A percentile compares a stretch with the other conserved stretches of the same genome.
phyloP scores from a whole-genome alignment of 2,329 filamentous ascomycete species.

The Colletotrichum sp. region DNA sequence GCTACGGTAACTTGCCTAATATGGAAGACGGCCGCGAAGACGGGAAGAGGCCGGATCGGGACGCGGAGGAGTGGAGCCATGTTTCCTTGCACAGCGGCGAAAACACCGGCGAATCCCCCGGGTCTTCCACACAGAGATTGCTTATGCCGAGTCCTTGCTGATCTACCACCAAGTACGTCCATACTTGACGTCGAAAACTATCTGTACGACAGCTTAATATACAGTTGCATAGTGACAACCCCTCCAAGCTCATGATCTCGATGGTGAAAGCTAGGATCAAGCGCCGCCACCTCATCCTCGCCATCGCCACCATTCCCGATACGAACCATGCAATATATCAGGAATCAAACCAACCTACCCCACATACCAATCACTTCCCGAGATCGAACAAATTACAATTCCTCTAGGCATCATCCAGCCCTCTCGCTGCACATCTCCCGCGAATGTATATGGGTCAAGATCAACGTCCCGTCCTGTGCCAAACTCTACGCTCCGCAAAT shows the following conservation, averaged over 20 bases:
- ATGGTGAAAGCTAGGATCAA: background rate
- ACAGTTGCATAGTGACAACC: background rate
- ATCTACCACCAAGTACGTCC: fast-evolving
- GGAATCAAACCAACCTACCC: background rate
- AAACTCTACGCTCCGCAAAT: background rate
- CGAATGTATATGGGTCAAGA: background rate
- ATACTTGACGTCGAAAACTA: fast-evolving
- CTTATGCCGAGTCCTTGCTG: background rate
- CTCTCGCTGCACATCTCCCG: background rate
- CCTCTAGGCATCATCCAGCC: background rate
- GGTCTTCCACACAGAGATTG: background rate
- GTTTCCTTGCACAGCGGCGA: background rate
- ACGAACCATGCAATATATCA: background rate
- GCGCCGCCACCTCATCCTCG: background rate
- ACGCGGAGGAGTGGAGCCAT: background rate
- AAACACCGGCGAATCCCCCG: background rate
- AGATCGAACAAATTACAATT: background rate
- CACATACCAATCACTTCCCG: background rate
- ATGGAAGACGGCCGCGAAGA: background rate
- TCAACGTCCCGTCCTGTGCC: background rate
- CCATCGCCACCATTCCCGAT: background rate
- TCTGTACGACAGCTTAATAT: background rate
- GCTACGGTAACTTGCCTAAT: background rate
- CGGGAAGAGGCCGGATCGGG: background rate
- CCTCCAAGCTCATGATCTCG: background rate